A percentile compares a stretch with the other conserved stretches of the same genome.
phyloP scores from a whole-genome alignment of 495 filamentous ascomycete species.

The Glonium stellatum region DNA sequence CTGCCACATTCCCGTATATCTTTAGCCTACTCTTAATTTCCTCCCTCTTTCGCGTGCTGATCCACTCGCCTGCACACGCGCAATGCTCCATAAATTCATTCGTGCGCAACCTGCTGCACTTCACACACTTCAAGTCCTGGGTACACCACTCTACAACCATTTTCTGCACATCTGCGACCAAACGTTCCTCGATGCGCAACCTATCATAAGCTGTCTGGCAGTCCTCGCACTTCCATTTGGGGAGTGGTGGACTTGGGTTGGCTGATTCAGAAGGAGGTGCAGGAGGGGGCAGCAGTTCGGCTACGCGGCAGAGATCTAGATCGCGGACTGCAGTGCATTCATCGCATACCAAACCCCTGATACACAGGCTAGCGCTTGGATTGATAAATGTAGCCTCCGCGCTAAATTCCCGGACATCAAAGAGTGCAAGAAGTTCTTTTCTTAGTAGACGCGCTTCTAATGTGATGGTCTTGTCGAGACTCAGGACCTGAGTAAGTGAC shows the following conservation, averaged over 20 bases:
- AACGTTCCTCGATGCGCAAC: conserved; percentile 71
- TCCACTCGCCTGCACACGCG: conserved; percentile 81
- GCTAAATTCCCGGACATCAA: conserved; percentile 91
- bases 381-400: conserved; percentile 80
- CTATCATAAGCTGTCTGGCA: conserved; percentile 71
- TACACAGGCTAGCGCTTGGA: conserved; percentile 64
- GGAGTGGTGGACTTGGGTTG: conserved; percentile 16
- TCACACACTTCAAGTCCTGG: conserved; percentile 81
- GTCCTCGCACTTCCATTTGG: conserved; percentile 67
- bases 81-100: conserved; percentile 98
- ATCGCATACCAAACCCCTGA: conserved; percentile 73
- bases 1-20: conserved; percentile 67
- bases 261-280: conserved; percentile 32
- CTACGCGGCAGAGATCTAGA: conserved; percentile 90
- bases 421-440: conserved; percentile 79
- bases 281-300: conserved; percentile 52
- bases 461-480: conserved; percentile 77
- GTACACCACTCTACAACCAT: conserved; percentile 72
- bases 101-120: conserved; percentile 58
- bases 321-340: conserved; percentile 83
- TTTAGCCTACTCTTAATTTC: conserved; percentile 58
- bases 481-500: conserved; percentile 80
- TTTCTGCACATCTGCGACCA: conserved; percentile 70
- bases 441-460: conserved; percentile 80
- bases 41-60: conserved; percentile 59